phyloP scores from a whole-genome alignment of 2,329 filamentous ascomycete species.

The Clathrospora elynae region DNA sequence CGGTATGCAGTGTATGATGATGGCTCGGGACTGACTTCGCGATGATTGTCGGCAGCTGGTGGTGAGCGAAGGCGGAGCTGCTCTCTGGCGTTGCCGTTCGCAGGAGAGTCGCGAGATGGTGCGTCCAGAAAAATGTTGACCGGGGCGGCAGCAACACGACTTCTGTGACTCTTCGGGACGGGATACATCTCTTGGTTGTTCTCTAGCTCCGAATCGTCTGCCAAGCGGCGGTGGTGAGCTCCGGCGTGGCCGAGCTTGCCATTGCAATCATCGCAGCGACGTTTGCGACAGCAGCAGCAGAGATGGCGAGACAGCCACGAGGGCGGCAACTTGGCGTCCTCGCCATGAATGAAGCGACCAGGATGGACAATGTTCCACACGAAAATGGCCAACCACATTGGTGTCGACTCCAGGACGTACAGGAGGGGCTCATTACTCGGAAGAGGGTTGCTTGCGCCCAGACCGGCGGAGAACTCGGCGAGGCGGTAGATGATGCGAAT shows the following conservation, averaged over 20 bases:
- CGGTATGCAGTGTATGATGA: slow-evolving; percentile 15
- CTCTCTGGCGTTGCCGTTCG: slow-evolving; percentile 7
- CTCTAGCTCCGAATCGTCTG: slow-evolving; percentile 8
- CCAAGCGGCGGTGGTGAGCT: slow-evolving; percentile 13
- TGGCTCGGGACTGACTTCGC: slow-evolving; percentile 15
- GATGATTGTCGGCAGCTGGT: slow-evolving; percentile 11
- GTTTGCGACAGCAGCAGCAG: slow-evolving; percentile 24
- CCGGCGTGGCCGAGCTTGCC: slow-evolving; percentile 19
- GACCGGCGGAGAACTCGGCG: slow-evolving; percentile 57
- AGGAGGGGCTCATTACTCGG: slow-evolving; percentile 59
- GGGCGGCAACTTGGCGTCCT: slow-evolving; percentile 22
- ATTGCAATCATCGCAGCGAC: slow-evolving; percentile 23
- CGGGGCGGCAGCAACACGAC: slow-evolving; percentile 5
- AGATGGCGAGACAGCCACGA: slow-evolving; percentile 27
- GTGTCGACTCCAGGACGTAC: slow-evolving; percentile 59
- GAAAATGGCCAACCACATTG: slow-evolving; percentile 56
- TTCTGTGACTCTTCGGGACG: not conserved
- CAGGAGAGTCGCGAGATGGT: slow-evolving; percentile 7
- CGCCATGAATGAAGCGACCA: slow-evolving; percentile 20
- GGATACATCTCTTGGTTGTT: slow-evolving; percentile 15
- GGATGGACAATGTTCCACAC: slow-evolving; percentile 25
- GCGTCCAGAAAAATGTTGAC: slow-evolving; percentile 8
- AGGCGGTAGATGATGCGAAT: slow-evolving; percentile 40
- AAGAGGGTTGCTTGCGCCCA: slow-evolving; percentile 51
- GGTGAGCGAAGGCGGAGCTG: slow-evolving; percentile 11